Evolutionary conservation across 257 asterid genomes (phyloP), one percentile per base, ranked within the genome.

Genomic region (Verbascum thapsus): DNA sequence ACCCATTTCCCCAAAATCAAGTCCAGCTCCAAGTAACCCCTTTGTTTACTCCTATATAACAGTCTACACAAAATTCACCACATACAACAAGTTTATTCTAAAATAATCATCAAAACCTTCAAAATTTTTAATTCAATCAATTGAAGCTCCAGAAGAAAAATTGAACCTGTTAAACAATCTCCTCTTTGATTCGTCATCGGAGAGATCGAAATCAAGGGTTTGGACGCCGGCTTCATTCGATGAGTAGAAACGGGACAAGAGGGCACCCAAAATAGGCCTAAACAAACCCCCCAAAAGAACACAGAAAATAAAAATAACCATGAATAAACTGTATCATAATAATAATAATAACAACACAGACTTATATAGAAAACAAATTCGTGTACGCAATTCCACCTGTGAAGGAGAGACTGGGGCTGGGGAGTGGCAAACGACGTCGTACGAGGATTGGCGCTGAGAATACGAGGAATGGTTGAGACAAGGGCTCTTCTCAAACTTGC

Each of bases 21-120:
- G 76, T 91, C 98, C 73, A 91, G 88, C 83, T 91, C 98, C 43
- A 91, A 80, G 66, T 57, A 91, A 8, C 98, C 98, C 76, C 98
- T 84, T 47, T 91, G 98, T 74, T 84, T 91, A 80, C 98, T 91
- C 80, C 96, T 81, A 52, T 88, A 91, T 45, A 88, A 52, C 66
- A 91, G 73, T 84, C 98, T 91, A 72, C 43, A 78, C n/a, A n/a
- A n/a, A 23, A 44, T 66, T 56, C 13, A 35, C 61, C 54, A 32
- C 37, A 48, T 1, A 51, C 18, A 12, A 44, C 16, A 49, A 55
- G 65, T 54, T n/a, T 10, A 61, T 20, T 57, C 60, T 37, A 19
- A 32, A 9, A 40, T 8, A 7, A 26, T 13, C 8, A 54, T 4
- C 13, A 50, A 30, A 52, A 40, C 18, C 7, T 50, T 3, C 47